Evolutionary conservation across 1,284 basidiomycete genomes (phyloP).

Genomic region (Puccinia polysora): DNA sequence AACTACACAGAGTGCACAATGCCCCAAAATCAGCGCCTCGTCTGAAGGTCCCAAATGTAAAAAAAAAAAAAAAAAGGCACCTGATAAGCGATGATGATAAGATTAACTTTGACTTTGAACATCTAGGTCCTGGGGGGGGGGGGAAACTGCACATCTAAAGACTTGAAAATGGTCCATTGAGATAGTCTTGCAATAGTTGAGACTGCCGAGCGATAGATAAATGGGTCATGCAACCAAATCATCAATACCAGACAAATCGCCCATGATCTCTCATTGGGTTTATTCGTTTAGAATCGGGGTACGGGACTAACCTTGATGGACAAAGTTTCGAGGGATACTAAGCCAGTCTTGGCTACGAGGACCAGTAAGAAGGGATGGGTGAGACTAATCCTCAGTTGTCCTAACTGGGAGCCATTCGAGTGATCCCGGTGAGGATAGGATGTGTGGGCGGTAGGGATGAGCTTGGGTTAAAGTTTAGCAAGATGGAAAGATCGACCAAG

Average conservation of each 20-base stretch:
- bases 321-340: slow-evolving; percentile 4
- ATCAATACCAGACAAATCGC: not conserved
- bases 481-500: no score
- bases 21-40: no score
- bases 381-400: slow-evolving; percentile 16
- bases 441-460: not conserved
- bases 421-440: not conserved
- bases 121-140: no score
- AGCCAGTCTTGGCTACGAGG: slow-evolving; percentile 11
- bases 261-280: not conserved
- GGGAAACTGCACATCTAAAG: slow-evolving; percentile 9
- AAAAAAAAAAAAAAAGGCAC: no score
- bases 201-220: slow-evolving; percentile 9
- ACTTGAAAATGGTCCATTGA: slow-evolving; percentile 16
- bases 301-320: slow-evolving; percentile 10
- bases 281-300: not conserved
- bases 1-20: no score
- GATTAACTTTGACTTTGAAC: no score
- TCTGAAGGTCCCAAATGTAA: no score
- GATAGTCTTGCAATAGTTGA: slow-evolving; percentile 17
- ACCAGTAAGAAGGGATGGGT: slow-evolving; percentile 17
- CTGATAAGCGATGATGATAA: no score
- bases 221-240: not conserved
- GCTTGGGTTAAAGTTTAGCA: no score
- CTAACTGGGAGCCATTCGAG: not conserved